Base-by-base conservation (phyloP, 257 asterid species). In the Fraxinus anomala region DNA sequence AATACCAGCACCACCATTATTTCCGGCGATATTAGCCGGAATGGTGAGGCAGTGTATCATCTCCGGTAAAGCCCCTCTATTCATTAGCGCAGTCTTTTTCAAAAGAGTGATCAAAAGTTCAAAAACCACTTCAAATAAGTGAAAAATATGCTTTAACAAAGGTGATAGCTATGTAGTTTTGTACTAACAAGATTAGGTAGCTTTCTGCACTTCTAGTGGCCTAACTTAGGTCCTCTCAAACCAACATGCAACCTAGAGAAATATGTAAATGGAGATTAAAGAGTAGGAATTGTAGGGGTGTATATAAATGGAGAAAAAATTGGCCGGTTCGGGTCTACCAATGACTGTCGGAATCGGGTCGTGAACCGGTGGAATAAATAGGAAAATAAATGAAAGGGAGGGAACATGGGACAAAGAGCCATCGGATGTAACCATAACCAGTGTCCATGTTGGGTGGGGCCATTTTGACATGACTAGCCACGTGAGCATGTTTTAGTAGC, bases 401-500 rank as follows among this genome's bases (percentile, higher is more conserved):
- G 72, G 34, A 42, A 42, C 80, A 63, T 88, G 80, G 86, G 89
- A 77, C 80, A 72, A 79, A 80, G 81, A 19, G 84, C 84, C 76
- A 84, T 61, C 21, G 73, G 67, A 77, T 77, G 89, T 81, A 84
- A 84, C 85, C 87, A 80, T 80, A 78, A 83, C 87, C 80, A 73
- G 80, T 73, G 85, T 85, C 87, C 78, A 82, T 80, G 89, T 89
- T 65, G 75, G 7, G 91, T 83, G 96, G 98, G 84, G 81, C 94
- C 91, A 9, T 0, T 2, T 1, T 34, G 88, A 87, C 85, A 85
- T 88, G 92, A 87, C 89, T 72, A 79, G 81, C 88, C 98, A 90
- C 91, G 91, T 88, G 97, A 89, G 86, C 77, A 68, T 90, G 96
- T 88, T 89, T 40, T 70, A 70, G 33, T 85, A 82, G 79, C 79